Evolutionary conservation across 202 grass and related monocot species (phyloP).

Genomic region (Tripidium arundinaceum): DNA sequence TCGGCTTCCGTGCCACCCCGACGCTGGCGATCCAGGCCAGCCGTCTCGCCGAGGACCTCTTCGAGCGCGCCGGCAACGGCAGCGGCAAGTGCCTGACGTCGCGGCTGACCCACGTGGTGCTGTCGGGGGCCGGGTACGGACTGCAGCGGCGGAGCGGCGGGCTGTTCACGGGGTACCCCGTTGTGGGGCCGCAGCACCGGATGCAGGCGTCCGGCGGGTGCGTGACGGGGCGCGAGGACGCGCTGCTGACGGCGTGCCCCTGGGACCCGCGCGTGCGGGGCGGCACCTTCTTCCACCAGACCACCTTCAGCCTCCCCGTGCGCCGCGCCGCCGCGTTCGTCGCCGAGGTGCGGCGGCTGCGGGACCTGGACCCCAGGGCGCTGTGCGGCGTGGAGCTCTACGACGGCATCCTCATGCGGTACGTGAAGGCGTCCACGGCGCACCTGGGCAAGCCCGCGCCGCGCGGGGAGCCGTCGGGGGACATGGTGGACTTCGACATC

Average conservation of each 20-base stretch:
- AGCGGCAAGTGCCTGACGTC: conserved; percentile 45
- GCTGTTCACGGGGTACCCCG: conserved; percentile 65
- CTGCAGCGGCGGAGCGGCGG: conserved; percentile 31
- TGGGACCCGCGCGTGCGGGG: too few species aligned
- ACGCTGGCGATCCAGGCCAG: conserved; percentile 19
- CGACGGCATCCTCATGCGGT: conserved; percentile 66
- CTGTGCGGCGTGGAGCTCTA: conserved; percentile 49
- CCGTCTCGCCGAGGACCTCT: conserved; percentile 45
- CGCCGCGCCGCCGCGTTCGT: conserved; percentile 46
- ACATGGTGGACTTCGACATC: conserved; percentile 76
- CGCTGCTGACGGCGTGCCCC: too few species aligned
- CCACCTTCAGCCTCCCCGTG: background rate
- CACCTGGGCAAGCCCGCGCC: conserved; percentile 48
- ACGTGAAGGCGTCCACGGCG: conserved; percentile 56
- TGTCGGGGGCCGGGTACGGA: conserved; percentile 28
- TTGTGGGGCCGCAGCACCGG: conserved; percentile 57
- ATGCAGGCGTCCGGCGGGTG: conserved; percentile 65
- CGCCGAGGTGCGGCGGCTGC: conserved; percentile 40
- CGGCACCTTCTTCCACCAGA: too few species aligned
- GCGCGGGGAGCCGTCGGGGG: background rate
- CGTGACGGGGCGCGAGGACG: background rate
- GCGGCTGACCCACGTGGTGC: conserved; percentile 28
- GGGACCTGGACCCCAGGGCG: conserved; percentile 46
- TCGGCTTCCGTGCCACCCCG: conserved; percentile 44
- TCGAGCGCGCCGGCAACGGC: conserved; percentile 38